Conservation (phyloP, 179 eudicot genomes). For the Silene coronaria region DNA sequence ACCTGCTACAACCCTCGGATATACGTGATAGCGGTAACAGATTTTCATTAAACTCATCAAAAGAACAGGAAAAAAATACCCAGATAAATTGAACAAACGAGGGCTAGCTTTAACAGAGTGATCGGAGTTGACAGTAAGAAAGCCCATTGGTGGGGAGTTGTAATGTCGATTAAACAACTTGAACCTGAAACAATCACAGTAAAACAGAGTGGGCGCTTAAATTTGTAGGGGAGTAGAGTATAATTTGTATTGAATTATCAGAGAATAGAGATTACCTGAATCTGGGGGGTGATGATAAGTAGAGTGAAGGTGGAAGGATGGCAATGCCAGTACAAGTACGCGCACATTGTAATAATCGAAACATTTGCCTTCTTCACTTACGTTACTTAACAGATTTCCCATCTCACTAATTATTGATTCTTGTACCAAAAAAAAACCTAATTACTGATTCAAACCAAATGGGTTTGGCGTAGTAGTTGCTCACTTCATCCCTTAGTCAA, state of each 20-base stretch:
- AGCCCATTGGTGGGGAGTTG: constrained; percentile 23
- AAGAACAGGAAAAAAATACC: constrained; percentile 30
- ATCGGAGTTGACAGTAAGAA: background rate
- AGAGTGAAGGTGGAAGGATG: background rate
- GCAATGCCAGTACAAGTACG: background rate
- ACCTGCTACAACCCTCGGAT: too few species aligned
- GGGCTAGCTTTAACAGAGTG: constrained; percentile 23
- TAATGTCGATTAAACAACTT: constrained; percentile 1
- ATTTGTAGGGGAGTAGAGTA: too few species aligned
- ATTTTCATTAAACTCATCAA: background rate
- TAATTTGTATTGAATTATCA: too few species aligned
- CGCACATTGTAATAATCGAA: background rate
- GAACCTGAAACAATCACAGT: constrained; percentile 19
- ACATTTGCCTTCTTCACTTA: background rate
- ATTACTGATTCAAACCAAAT: too few species aligned
- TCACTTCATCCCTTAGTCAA: too few species aligned
- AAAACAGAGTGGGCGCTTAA: background rate
- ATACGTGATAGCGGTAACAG: too few species aligned
- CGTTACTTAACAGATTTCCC: too few species aligned
- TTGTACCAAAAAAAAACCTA: too few species aligned
- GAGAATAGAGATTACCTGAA: background rate
- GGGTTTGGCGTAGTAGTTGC: too few species aligned
- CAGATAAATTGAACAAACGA: constrained; percentile 57
- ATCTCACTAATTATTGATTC: too few species aligned
- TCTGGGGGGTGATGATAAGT: background rate